Percentiles rank a stretch among this genome's conserved stretches.
Evolutionary conservation across 768 basidiomycete genomes (phyloP).

Genomic region (Russula abietina): DNA sequence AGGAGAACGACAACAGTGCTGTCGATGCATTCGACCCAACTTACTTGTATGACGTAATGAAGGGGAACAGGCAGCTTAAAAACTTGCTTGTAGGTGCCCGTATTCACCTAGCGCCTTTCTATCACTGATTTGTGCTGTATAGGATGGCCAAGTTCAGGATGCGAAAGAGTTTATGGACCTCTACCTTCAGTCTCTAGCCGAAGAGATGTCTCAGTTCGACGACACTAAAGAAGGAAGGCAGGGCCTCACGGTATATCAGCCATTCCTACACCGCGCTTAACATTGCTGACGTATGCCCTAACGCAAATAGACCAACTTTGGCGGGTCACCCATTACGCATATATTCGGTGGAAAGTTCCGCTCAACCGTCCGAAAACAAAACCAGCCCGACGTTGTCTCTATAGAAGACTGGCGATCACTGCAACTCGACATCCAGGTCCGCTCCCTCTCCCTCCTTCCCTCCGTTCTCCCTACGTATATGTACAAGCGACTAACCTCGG

Average conservation of each 20-base stretch:
- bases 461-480: background rate
- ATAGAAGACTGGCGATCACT: background rate
- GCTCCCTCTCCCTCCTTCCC: background rate
- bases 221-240: background rate
- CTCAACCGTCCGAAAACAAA: background rate
- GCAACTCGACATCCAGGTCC: background rate
- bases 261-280: no score
- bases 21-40: background rate
- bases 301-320: no score
- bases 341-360: background rate
- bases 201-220: background rate
- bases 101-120: background rate
- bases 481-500: background rate
- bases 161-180: background rate
- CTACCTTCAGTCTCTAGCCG: background rate
- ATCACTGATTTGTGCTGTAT: background rate
- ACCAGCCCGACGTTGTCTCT: background rate
- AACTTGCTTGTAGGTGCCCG: background rate
- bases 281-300: no score
- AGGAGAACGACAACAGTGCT: no score
- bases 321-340: no score
- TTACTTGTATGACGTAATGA: background rate
- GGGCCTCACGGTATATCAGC: no score
- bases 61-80: background rate
- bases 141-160: background rate